Base-by-base conservation (phyloP, 2,329 filamentous ascomycete species). In the Aspergillus persii region DNA sequence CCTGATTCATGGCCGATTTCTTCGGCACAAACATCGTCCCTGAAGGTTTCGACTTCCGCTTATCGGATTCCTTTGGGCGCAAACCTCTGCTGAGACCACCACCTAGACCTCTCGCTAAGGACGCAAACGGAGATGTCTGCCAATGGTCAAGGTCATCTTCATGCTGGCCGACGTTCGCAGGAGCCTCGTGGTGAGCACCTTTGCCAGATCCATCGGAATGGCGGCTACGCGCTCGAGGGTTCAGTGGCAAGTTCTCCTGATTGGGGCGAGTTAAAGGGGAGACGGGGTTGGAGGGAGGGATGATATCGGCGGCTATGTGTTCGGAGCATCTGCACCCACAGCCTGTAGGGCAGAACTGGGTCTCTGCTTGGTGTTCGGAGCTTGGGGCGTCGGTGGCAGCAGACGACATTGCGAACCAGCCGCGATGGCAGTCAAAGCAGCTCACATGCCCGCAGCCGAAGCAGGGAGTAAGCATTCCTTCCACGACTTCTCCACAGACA, bases 321-420 rank as follows among this genome's bases (percentile, higher is more conserved):
- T 79, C 73, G 3, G 76, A 71, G 63, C 80, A 82, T 57, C 68
- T 70, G 56, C 80, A 82, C 53, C 78, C 80, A 64, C 80, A 82
- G n/a, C 79, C 79, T 11, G 73, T 77, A 6, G 79, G 76, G 57
- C 80, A 82, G 47, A 70, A 64, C 23, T 68, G 68, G 2, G 69
- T 63, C n/a, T 65, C 60, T 11, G 36, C 36, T 15, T n/a, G 15
- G 12, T 62, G 58, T 23, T 65, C 59, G 50, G 58, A 48, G 49
- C 56, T 60, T 49, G 50, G 41, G 4, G 48, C 33, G 47, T 68
- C 54, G 33, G 60, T 50, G 5, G 63, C 58, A 31, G 56, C 47
- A 23, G 54, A 59, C 5, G 55, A 50, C 27, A 59, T 56, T 2
- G 64, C 72, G 68, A 80, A 78, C 77, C 78, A 80, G 46, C 66